These are phyloP conservation scores for Kalmusia sp. DNA, from an alignment of 2,329 filamentous ascomycete species.

Conservation along the genomic window DNA sequence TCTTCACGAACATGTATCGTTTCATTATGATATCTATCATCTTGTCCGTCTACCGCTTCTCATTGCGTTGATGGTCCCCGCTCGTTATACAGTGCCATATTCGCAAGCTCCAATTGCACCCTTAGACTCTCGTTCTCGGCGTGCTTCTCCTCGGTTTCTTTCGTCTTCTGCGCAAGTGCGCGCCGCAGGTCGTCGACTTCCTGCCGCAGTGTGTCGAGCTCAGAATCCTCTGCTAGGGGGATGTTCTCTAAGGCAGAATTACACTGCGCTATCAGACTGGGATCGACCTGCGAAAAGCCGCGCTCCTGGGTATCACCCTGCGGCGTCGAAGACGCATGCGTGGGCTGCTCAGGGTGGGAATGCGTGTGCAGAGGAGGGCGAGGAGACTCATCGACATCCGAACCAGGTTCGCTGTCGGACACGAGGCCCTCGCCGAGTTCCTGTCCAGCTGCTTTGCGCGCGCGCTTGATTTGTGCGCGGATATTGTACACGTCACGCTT, in stretches of 20 bases:
- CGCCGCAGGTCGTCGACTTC: constrained; percentile 32
- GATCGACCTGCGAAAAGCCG: constrained; percentile 28
- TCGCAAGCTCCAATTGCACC: constrained; percentile 36
- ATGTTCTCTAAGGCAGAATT: constrained; percentile 25
- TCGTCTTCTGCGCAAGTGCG: constrained; percentile 26
- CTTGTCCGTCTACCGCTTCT: background rate
- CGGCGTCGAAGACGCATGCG: background rate
- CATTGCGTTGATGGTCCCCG: background rate
- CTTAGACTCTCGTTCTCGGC: constrained; percentile 33
- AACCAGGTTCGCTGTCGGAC: constrained; percentile 21
- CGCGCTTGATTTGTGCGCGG: constrained; percentile 41
- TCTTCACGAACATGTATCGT: too few species aligned
- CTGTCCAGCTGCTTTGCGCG: constrained; percentile 37
- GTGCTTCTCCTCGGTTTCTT: constrained; percentile 34
- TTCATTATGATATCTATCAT: background rate
- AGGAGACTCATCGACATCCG: constrained; percentile 1
- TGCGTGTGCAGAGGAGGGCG: too few species aligned
- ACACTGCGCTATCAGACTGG: constrained; percentile 24
- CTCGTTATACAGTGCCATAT: constrained; percentile 30
- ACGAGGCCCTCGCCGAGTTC: constrained; percentile 30
- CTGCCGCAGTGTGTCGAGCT: constrained; percentile 28
- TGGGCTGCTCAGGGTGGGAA: background rate
- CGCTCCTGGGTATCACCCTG: background rate
- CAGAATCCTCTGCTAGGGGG: constrained; percentile 11
- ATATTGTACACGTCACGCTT: constrained; percentile 47